Evolutionary conservation across 208 protist genomes (phyloP), one percentile per base, ranked within the genome.

Genomic region (Naegleria gruberi): DNA sequence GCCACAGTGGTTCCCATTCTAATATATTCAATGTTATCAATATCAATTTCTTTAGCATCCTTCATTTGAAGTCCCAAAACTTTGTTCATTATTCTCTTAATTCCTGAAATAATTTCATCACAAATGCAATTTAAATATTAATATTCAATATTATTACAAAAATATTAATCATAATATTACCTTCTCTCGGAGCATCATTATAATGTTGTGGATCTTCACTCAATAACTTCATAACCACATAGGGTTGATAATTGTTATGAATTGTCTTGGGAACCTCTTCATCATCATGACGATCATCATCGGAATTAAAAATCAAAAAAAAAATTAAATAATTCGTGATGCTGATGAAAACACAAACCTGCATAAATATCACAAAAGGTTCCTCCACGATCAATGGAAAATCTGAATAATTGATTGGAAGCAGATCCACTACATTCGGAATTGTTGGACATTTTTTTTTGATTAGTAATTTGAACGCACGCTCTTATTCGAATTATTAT

Each of bases 1-100:
- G 97, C 98, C 44, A 99, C 97, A 0, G 97, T 98, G 6, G 97
- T 98, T 90, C 97, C 98, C 98, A 99, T 98, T 65, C 97, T 95
- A 47, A 98, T 97, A 47, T 93, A 97, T 86, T 95, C 96, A 90
- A 98, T 95, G 82, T 94, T 90, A 8, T 47, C 90, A 10, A 94
- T 95, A 83, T 96, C 91, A 23, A 98, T 92, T 46, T 81, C 73
- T 92, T 92, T 82, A n/a, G 89, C 89, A 74, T 90, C 92, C 87
- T 74, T 82, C 41, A 92, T 90, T 46, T 93, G 89, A 37, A 46
- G 88, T 40, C 94, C 89, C 0, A 92, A 92, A 0, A 94, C 74
- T 82, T 95, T 92, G 46, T 91, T 90, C 57, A 65, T 84, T 6
- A 65, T 84, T 46, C 51, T 74, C 37, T 45, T 42, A 74, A 91